These are phyloP conservation scores for Leptographium procerum DNA, from an alignment of 2,329 filamentous ascomycete species.

Conservation along the genomic window DNA sequence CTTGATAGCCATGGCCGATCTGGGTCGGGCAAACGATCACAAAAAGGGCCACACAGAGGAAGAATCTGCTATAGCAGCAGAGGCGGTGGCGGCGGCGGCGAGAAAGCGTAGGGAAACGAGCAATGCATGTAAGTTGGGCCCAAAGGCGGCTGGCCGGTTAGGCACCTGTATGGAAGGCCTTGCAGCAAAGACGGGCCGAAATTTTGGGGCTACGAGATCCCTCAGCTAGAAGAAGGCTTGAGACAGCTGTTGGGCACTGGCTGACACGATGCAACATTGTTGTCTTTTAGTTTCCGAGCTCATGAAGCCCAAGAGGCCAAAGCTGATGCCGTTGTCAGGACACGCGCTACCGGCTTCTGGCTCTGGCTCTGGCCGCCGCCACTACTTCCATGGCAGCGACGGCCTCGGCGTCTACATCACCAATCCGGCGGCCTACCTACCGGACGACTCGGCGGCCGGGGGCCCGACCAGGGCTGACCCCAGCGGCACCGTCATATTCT, in stretches of 20 bases:
- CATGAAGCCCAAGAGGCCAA: not conserved
- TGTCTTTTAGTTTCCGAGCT: not conserved
- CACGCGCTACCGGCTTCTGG: too few species aligned
- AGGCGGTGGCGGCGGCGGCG: not conserved
- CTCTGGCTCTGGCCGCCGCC: not conserved
- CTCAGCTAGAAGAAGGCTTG: too few species aligned
- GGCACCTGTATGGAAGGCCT: too few species aligned
- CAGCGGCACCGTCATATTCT: constrained; percentile 46
- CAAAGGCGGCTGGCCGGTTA: too few species aligned
- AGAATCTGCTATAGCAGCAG: not conserved
- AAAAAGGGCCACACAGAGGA: not conserved
- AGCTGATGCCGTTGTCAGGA: not conserved
- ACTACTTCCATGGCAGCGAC: constrained; percentile 28
- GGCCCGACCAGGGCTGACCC: not conserved
- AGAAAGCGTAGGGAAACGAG: not conserved
- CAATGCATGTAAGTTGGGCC: not conserved
- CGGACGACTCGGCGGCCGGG: constrained; percentile 10
- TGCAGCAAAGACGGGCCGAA: too few species aligned
- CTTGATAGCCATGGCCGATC: not conserved
- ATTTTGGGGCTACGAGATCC: too few species aligned
- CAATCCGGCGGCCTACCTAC: constrained; percentile 48
- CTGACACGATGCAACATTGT: not conserved
- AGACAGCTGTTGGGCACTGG: not conserved
- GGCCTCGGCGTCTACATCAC: constrained; percentile 57
- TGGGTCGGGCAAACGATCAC: not conserved